Percentiles rank a stretch among this genome's conserved stretches.
These are phyloP conservation scores for Digitaria exilis DNA, from an alignment of 202 grass and related monocot genomes.

Conservation along the genomic window DNA sequence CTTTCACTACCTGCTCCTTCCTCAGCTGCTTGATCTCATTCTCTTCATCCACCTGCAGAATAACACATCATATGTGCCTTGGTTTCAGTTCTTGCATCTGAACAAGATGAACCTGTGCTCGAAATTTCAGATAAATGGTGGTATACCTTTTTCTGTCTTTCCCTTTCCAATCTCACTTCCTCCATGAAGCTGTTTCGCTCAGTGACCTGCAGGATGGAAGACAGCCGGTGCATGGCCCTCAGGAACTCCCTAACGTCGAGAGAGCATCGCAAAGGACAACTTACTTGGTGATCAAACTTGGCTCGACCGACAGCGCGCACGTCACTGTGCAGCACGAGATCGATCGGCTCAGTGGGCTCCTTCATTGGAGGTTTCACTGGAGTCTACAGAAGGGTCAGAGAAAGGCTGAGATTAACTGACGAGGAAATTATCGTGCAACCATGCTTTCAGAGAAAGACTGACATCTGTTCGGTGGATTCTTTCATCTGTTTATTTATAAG, in stretches of 20 bases:
- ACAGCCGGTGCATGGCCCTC: slow-evolving; percentile 1
- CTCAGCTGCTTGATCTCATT: slow-evolving; percentile 66
- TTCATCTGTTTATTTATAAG: too few species aligned
- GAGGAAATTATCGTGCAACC: background rate
- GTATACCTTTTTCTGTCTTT: slow-evolving; percentile 64
- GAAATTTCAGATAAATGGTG: background rate
- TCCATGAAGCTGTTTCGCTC: slow-evolving; percentile 62
- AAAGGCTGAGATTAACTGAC: background rate
- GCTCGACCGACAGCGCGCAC: slow-evolving; percentile 55
- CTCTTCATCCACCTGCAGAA: slow-evolving; percentile 64
- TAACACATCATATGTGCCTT: background rate
- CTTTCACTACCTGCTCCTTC: slow-evolving; percentile 68
- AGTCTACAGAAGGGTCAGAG: slow-evolving; percentile 30
- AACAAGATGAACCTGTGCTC: background rate
- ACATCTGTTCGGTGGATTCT: too few species aligned
- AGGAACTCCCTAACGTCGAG: background rate
- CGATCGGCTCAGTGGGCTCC: slow-evolving; percentile 65
- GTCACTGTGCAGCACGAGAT: slow-evolving; percentile 70
- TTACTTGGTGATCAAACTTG: slow-evolving; percentile 82
- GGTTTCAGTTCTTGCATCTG: background rate
- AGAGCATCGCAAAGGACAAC: slow-evolving; percentile 15
- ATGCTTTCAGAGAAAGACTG: too few species aligned
- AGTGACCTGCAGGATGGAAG: slow-evolving; percentile 47
- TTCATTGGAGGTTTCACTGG: slow-evolving; percentile 54
- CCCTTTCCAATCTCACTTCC: slow-evolving; percentile 57